These are phyloP conservation scores for Solanum chacoense DNA, from an alignment of 305 asterid species.

Conservation along the genomic window DNA sequence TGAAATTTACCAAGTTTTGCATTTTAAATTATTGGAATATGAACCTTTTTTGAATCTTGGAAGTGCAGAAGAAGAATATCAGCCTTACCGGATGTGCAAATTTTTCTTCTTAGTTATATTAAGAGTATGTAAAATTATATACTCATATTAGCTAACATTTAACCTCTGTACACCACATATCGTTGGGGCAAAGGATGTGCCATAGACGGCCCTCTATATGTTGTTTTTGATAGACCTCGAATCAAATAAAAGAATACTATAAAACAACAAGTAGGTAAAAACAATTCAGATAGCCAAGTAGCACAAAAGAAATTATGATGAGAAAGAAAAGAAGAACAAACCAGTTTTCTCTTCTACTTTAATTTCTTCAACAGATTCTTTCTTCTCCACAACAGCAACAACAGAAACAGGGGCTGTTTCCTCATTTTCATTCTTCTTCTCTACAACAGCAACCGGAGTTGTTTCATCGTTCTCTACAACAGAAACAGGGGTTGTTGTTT, in stretches of 20 bases:
- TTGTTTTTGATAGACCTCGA: neutral
- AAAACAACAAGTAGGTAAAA: no score
- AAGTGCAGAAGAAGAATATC: neutral
- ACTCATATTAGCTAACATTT: neutral
- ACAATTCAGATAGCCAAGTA: no score
- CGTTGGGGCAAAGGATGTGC: no score
- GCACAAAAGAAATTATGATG: neutral
- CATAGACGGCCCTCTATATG: no score
- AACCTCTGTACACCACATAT: neutral
- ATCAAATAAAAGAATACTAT: no score
- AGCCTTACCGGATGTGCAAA: no score
- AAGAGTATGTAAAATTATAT: no score
- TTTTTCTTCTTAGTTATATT: no score
- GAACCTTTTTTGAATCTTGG: neutral
- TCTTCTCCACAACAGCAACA: conserved; percentile 3
- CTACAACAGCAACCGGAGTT: conserved; percentile 2
- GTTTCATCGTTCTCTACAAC: conserved; percentile 7
- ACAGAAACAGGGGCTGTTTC: neutral
- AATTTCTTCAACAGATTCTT: conserved; percentile 9
- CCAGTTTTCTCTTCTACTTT: conserved; percentile 26
- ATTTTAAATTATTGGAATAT: neutral
- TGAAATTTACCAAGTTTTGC: neutral
- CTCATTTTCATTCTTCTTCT: conserved; percentile 8
- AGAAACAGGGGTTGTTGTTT: no score
- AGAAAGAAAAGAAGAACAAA: conserved; percentile 1